Evolutionary conservation across 352 stramenopile species (phyloP).

Genomic region (Thraustochytrium sp.): DNA sequence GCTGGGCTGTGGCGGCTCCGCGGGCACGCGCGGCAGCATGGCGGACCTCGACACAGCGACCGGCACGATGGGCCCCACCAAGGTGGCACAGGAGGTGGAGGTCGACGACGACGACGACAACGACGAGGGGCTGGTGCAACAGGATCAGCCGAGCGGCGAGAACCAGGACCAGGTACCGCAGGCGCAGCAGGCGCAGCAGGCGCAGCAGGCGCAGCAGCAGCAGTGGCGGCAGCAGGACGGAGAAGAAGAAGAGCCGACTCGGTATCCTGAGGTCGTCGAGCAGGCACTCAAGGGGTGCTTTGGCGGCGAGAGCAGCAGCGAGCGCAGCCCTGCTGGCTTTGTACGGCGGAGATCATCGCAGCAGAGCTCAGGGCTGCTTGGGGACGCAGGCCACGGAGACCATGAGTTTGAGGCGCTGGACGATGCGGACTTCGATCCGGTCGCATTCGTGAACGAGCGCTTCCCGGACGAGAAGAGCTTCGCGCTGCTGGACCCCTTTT

Average conservation of each 20-base stretch:
- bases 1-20: no score
- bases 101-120: no score
- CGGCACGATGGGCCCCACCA: no score
- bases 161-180: no score
- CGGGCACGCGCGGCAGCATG: no score
- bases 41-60: no score
- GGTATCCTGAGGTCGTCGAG: not conserved
- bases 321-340: not conserved
- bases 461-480: conserved; percentile 71
- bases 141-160: no score
- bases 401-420: conserved; percentile 56
- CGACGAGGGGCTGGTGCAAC: no score
- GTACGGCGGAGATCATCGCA: not conserved
- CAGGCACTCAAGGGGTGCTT: conserved; percentile 7
- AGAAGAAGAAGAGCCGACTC: not conserved
- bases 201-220: no score
- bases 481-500: conserved; percentile 71
- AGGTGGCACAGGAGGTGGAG: no score
- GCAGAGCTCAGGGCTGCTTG: not conserved
- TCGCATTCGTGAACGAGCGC: conserved; percentile 82
- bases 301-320: not conserved
- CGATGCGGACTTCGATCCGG: conserved; percentile 75
- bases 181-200: no score
- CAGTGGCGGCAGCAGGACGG: no score
- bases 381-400: not conserved